Evolutionary conservation across 768 basidiomycete species (phyloP), one percentile per base, ranked within the genome.

Genomic region (Tulasnella sp.): DNA sequence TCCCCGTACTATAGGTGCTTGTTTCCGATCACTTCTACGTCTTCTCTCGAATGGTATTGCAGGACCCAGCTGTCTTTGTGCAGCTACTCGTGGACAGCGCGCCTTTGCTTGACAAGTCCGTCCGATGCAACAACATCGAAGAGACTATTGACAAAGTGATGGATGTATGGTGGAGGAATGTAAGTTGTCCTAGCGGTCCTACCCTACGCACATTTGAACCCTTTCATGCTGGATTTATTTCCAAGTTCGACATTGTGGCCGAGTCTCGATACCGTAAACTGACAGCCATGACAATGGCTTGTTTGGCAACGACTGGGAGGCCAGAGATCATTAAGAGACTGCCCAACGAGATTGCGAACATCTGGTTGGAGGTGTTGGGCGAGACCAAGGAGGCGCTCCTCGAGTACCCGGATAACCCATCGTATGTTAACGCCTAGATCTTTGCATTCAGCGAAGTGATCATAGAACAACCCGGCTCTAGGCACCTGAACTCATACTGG

Each of bases 311-410:
- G 0, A 89, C 88, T 0, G 88, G 81, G 11, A 79, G 81, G 21
- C 77, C 77, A 0, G 84, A 88, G 65, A 82, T 91, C 10, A 78
- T 95, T 9, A 75, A 78, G 29, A 78, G 86, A 19, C 72, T 95
- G 24, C 77, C 81, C 13, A 78, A 76, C 2, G 91, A 93, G 65
- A 80, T 90, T 24, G 87, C 88, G 70, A 86, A 88, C 66, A 71
- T 92, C 27, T 95, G 91, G 91, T 73, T 86, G 41, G 91, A 93
- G 63, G 91, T 93, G 4, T 83, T 94, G 55, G 86, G 84, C 13
- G 90, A 93, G 68, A 76, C 92, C 52, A 86, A 83, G 67, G 92
- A 94, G 70, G 81, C 81, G 7, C 73, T 76, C 64, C 73, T 67
- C 26, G 67, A 68, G 23, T 65, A 67, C 0, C 44, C 56, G 13